These are phyloP conservation scores for Paecilomyces sp. DNA, from an alignment of 2,329 filamentous ascomycete species.

Conservation along the genomic window DNA sequence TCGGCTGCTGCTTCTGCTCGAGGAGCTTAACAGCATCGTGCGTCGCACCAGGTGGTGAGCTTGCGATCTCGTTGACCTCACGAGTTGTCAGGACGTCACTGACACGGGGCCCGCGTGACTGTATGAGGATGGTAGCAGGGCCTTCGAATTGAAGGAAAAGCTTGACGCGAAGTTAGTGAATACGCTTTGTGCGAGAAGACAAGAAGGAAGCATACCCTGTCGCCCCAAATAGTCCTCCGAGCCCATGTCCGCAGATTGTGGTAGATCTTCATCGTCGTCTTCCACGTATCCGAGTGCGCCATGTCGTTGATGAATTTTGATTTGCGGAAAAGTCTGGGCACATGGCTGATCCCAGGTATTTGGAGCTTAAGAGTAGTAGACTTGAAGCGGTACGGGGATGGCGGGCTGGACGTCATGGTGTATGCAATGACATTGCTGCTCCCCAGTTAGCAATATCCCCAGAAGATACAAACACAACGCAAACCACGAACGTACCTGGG, in stretches of 20 bases:
- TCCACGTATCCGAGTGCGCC: slow-evolving; percentile 66
- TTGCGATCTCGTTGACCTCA: slow-evolving; percentile 86
- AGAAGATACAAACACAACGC: neutral
- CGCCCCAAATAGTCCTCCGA: slow-evolving; percentile 83
- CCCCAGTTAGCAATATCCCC: slow-evolving; percentile 1
- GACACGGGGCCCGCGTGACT: slow-evolving; percentile 73
- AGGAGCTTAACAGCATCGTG: slow-evolving; percentile 47
- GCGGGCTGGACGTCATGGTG: slow-evolving; percentile 64
- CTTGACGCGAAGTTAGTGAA: slow-evolving; percentile 19
- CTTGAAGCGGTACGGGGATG: slow-evolving; percentile 80
- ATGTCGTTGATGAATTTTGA: slow-evolving; percentile 67
- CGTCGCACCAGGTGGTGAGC: slow-evolving; percentile 66
- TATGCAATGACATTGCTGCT: slow-evolving; percentile 82
- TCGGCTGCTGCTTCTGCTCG: slow-evolving; percentile 8
- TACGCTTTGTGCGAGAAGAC: neutral
- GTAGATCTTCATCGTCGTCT: slow-evolving; percentile 55
- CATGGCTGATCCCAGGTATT: slow-evolving; percentile 57
- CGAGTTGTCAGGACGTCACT: slow-evolving; percentile 69
- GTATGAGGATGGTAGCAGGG: slow-evolving; percentile 77
- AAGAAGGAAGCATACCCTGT: slow-evolving; percentile 48
- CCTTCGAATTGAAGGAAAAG: slow-evolving; percentile 87
- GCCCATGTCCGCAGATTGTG: slow-evolving; percentile 69
- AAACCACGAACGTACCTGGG: slow-evolving; percentile 47
- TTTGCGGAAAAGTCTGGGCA: slow-evolving; percentile 59
- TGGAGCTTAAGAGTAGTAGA: slow-evolving; percentile 69